Percentiles rank a stretch among this genome's conserved stretches.
Evolutionary conservation across 169 alveolate genomes (phyloP).

Genomic region (Plasmodium inui): DNA sequence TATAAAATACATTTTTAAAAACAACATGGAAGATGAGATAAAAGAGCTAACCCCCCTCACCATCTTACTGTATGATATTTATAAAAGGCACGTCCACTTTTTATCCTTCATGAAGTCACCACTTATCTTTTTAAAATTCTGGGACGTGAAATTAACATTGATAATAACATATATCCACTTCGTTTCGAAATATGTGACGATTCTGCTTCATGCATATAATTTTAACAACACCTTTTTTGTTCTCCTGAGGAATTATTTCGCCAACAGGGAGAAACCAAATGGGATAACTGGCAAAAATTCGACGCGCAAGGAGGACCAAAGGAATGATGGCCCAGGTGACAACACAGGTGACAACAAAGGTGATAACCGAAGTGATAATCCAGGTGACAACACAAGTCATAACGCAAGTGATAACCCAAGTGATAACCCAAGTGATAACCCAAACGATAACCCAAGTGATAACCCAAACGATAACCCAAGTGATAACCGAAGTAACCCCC

Average conservation of each 20-base stretch:
- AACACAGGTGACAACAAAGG: neutral
- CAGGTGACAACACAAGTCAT: neutral
- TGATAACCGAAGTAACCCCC: neutral
- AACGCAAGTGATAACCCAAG: neutral
- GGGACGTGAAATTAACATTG: conserved; percentile 71
- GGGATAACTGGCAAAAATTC: neutral
- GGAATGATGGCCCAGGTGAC: neutral
- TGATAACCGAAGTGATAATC: too few relatives aligned
- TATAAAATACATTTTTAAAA: conserved; percentile 64
- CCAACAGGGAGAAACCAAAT: neutral
- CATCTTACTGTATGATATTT: conserved; percentile 56
- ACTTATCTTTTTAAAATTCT: conserved; percentile 55
- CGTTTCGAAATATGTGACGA: conserved; percentile 54
- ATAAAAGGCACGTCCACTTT: conserved; percentile 30
- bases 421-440: neutral
- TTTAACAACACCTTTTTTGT: conserved; percentile 50
- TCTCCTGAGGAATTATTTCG: conserved; percentile 15
- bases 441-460: neutral
- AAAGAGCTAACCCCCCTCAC: conserved; percentile 24
- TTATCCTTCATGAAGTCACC: conserved; percentile 55
- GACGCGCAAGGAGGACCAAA: neutral
- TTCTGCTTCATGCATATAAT: conserved; percentile 31
- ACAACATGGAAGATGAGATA: conserved; percentile 46
- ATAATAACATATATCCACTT: conserved; percentile 48
- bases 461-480: neutral